phyloP scores from a whole-genome alignment of 1,284 basidiomycete genomes.

The Trametes pubescens region DNA sequence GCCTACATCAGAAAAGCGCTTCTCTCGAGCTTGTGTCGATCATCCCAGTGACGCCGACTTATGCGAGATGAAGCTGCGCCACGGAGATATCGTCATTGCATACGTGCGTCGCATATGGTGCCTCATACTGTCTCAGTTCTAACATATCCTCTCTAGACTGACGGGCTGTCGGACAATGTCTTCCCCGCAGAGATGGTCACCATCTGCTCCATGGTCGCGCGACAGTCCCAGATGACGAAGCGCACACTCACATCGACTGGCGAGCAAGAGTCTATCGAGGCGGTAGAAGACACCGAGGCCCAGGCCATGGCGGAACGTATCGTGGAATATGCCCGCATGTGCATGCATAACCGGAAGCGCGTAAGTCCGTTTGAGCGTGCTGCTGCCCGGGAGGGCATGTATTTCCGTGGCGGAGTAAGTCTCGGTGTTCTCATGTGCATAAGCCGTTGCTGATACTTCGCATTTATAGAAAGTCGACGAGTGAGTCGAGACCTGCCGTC shows the following conservation, averaged over 20 bases:
- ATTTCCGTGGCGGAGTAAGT: conserved; percentile 76
- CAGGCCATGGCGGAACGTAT: conserved; percentile 76
- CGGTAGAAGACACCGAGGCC: conserved; percentile 62
- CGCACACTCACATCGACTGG: conserved; percentile 23
- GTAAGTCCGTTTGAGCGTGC: conserved; percentile 77
- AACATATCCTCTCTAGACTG: conserved; percentile 63
- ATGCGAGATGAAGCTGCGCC: conserved; percentile 69
- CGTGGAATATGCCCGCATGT: conserved; percentile 72
- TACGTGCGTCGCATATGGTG: conserved; percentile 58
- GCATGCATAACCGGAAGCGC: conserved; percentile 69
- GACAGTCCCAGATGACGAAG: conserved; percentile 44
- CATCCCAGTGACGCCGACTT: conserved; percentile 72
- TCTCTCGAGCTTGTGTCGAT: conserved; percentile 61
- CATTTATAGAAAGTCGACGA: conserved; percentile 67
- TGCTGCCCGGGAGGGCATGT: conserved; percentile 68
- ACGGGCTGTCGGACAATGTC: conserved; percentile 89
- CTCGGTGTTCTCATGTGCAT: conserved; percentile 28
- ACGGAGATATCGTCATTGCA: conserved; percentile 77
- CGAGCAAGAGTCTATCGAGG: conserved; percentile 19
- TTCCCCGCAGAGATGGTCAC: conserved; percentile 75
- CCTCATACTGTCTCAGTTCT: neutral
- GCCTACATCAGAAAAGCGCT: conserved; percentile 52
- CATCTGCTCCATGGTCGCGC: conserved; percentile 70
- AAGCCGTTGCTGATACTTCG: conserved; percentile 13
- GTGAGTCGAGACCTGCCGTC: conserved; percentile 48